Percentiles rank a stretch among this genome's conserved stretches.
phyloP scores from a whole-genome alignment of 1,139 yeast genomes.

The Nadsonia commutata region DNA sequence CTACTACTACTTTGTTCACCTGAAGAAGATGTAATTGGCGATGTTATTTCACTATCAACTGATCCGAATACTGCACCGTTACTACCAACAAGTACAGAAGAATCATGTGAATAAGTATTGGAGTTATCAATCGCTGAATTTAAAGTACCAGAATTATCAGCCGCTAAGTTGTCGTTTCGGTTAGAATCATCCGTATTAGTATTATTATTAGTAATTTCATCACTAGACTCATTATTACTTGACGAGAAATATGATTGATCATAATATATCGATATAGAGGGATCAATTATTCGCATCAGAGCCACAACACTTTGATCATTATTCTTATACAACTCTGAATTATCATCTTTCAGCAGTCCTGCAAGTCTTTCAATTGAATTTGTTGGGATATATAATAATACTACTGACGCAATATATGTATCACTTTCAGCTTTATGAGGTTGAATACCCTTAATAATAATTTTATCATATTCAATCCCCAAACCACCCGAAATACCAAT shows the following conservation, averaged over 20 bases:
- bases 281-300: slow-evolving; percentile 26
- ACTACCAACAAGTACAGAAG: slow-evolving; percentile 4
- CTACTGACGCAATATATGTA: slow-evolving; percentile 25
- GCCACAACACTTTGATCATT: slow-evolving; percentile 21
- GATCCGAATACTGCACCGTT: slow-evolving; percentile 8
- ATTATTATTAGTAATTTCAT: slow-evolving; percentile 2
- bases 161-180: slow-evolving; percentile 1
- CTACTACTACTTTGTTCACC: slow-evolving; percentile 1
- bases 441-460: slow-evolving; percentile 21
- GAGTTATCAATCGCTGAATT: slow-evolving; percentile 1
- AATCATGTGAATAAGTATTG: not conserved
- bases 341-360: slow-evolving; percentile 18
- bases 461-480: slow-evolving; percentile 14
- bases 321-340: slow-evolving; percentile 22
- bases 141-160: not conserved
- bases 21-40: not conserved
- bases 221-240: not conserved
- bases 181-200: slow-evolving; percentile 1
- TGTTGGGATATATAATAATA: slow-evolving; percentile 24
- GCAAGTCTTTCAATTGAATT: slow-evolving; percentile 16
- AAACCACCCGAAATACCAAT: slow-evolving; percentile 26
- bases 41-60: slow-evolving; percentile 7
- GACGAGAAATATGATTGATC: slow-evolving; percentile 5
- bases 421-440: slow-evolving; percentile 22
- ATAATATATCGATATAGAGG: slow-evolving; percentile 22